Evolutionary conservation across 2,329 filamentous ascomycete species (phyloP).

Genomic region (Pyrenochaeta sp.): DNA sequence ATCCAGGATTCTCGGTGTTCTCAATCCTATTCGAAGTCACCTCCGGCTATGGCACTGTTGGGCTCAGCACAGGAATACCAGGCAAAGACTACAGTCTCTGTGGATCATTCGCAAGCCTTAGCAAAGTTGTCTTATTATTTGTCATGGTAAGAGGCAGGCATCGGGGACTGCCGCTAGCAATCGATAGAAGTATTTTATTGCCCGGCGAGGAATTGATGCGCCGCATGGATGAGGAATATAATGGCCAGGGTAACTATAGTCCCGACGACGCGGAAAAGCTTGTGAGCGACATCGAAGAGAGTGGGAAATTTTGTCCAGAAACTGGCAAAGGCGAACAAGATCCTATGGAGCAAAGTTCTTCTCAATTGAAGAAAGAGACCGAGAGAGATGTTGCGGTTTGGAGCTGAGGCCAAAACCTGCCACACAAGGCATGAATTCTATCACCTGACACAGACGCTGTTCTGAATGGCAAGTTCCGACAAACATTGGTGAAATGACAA

Average conservation of each 20-base stretch:
- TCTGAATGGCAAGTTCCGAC: too few relatives aligned
- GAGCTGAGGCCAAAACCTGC: background rate
- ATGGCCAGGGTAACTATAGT: constrained; percentile 19
- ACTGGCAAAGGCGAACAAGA: constrained; percentile 19
- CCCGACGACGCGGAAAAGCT: constrained; percentile 23
- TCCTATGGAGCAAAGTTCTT: constrained; percentile 4
- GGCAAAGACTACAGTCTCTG: constrained; percentile 62
- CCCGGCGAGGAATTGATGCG: constrained; percentile 45
- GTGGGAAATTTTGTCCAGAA: constrained; percentile 10
- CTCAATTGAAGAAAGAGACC: background rate
- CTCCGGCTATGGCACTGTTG: constrained; percentile 68
- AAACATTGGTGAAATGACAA: too few relatives aligned
- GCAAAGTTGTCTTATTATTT: constrained; percentile 65
- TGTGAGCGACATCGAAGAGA: constrained; percentile 21
- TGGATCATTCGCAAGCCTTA: constrained; percentile 62
- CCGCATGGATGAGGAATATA: constrained; percentile 41
- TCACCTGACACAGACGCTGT: too few relatives aligned
- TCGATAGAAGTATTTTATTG: constrained; percentile 40
- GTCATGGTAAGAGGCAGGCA: constrained; percentile 59
- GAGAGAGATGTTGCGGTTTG: background rate
- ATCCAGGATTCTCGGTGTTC: constrained; percentile 39
- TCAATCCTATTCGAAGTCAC: constrained; percentile 63
- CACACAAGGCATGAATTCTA: background rate
- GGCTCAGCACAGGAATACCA: constrained; percentile 65
- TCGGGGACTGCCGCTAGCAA: constrained; percentile 38